Base-by-base conservation (phyloP, 108 stramenopile species). In the Cyclotella sp. region DNA sequence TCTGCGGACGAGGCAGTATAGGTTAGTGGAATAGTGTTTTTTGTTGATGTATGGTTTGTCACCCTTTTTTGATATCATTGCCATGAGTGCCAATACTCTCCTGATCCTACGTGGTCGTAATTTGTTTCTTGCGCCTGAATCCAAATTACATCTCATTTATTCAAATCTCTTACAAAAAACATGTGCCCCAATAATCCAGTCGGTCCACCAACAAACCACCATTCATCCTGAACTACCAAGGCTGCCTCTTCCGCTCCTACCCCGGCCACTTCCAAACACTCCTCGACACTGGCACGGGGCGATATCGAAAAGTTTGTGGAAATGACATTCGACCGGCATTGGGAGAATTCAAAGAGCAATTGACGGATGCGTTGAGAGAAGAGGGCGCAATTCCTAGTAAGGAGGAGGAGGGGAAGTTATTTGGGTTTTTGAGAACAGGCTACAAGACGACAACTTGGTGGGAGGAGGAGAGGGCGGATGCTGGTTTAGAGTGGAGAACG, bases 171-270 rank as follows among this genome's bases (percentile, higher is more conserved):
- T 3, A 7, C 47, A 49, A n/a, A 49, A 3, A 49, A n/a, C 15
- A n/a, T n/a, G 2, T n/a, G 47, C 47, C 3, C n/a, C 47, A n/a
- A 49, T 49, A 9, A 12, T 40, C 14, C n/a, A 62, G 91, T 39
- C 86, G 94, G 63, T 86, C 85, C 19, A 89, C 88, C 5, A 74
- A 87, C 27, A 85, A 84, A 46, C 96, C 96, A 40, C 97, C 97
- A 10, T 98, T 96, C 81, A 83, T 98, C 34, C 73, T 98, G 44
- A 98, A 97, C 69, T 98, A 91, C 83, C 96, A 97, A 69, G 97
- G 97, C 51, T 95, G 95, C 46, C 70, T 97, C 52, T 98, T 98
- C 80, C 91, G 97, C 19, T 79, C 91, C 46, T 98, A 98, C 83
- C 97, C 97, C 15, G 96, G 96, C 11, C 85, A 89, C 29, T 98